Conservation (phyloP, 2,329 filamentous ascomycete genomes). For the Cercospora sojina region DNA sequence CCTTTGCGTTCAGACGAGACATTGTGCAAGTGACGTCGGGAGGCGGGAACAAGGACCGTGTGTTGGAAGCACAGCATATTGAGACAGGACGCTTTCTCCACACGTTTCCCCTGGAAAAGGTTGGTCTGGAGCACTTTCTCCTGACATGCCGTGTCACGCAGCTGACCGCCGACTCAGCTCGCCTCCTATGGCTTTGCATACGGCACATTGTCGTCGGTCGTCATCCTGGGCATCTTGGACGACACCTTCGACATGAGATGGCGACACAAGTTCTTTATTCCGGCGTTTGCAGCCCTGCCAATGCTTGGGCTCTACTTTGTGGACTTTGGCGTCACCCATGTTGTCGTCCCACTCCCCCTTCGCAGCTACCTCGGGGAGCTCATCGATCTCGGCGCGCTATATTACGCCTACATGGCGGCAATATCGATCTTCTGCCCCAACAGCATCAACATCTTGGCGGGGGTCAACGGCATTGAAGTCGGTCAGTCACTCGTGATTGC, state of each 20-base stretch:
- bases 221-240: conserved; percentile 88
- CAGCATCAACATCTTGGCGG: conserved; percentile 98
- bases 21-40: conserved; percentile 93
- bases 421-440: conserved; percentile 98
- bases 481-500: conserved; percentile 91
- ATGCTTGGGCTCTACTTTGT: conserved; percentile 97
- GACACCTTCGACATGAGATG: conserved; percentile 97
- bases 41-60: conserved; percentile 85
- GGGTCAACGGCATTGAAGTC: conserved; percentile 98
- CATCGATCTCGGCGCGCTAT: conserved; percentile 71
- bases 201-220: conserved; percentile 85
- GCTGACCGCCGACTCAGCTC: conserved; percentile 56
- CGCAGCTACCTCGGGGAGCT: conserved; percentile 81
- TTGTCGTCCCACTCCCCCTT: conserved; percentile 84
- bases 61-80: conserved; percentile 69
- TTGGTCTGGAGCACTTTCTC: conserved; percentile 21
- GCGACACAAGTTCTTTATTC: conserved; percentile 98
- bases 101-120: conserved; percentile 86
- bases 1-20: conserved; percentile 97
- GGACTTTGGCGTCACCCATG: conserved; percentile 94
- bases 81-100: conserved; percentile 84
- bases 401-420: conserved; percentile 96
- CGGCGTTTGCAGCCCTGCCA: conserved; percentile 87
- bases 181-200: conserved; percentile 93
- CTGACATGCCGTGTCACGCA: conserved; percentile 50